phyloP scores from a whole-genome alignment of 257 asterid species.

The Lavandula angustifolia region DNA sequence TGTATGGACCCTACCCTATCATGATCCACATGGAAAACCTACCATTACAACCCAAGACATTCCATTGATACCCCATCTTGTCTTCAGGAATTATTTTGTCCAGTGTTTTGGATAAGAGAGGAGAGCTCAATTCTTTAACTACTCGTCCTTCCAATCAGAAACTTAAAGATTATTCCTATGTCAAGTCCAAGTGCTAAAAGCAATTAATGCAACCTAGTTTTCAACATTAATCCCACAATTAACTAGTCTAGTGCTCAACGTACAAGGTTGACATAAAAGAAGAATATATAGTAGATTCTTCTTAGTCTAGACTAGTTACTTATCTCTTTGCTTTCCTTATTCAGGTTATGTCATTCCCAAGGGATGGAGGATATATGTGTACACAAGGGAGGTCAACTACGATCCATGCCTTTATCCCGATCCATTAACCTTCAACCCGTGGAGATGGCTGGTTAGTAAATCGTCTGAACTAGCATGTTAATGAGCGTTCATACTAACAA shows the following conservation, averaged over 20 bases:
- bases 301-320: neutral
- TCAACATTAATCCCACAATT: conserved; percentile 26
- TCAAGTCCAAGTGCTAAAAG: conserved; percentile 30
- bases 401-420: conserved; percentile 83
- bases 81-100: conserved; percentile 51
- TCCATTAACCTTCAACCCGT: conserved; percentile 85
- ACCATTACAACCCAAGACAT: conserved; percentile 53
- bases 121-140: conserved; percentile 29
- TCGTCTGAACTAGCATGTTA: neutral
- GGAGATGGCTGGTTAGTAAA: conserved; percentile 96
- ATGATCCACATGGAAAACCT: conserved; percentile 65
- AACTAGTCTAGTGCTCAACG: neutral
- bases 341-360: conserved; percentile 82
- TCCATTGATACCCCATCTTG: conserved; percentile 51
- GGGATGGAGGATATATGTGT: conserved; percentile 95
- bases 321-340: conserved; percentile 19
- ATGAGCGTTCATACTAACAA: neutral
- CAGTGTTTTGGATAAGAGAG: conserved; percentile 43
- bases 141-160: conserved; percentile 32
- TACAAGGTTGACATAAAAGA: conserved; percentile 4
- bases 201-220: conserved; percentile 25
- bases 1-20: conserved; percentile 66
- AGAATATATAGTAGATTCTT: neutral
- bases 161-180: conserved; percentile 32
- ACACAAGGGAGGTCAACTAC: conserved; percentile 79